Evolutionary conservation across 1,284 basidiomycete genomes (phyloP).

Genomic region (Stygiomarasmius scandens): DNA sequence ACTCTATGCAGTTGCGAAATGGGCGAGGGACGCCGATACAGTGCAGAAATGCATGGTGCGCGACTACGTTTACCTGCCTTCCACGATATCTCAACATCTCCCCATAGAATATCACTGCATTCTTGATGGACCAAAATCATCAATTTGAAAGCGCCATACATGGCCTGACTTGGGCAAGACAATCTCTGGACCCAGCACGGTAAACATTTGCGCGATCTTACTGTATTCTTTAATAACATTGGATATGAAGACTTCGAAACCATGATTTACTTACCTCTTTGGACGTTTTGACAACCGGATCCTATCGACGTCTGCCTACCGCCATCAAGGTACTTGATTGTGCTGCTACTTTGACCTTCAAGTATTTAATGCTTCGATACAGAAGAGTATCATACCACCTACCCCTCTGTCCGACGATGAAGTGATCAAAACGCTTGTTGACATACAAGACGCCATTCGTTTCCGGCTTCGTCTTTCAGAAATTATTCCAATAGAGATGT

Average conservation of each 20-base stretch:
- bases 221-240: constrained; percentile 7
- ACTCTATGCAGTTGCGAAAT: constrained; percentile 82
- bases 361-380: constrained; percentile 19
- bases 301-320: constrained; percentile 78
- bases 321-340: constrained; percentile 65
- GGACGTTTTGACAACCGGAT: constrained; percentile 82
- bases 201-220: constrained; percentile 25
- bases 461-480: constrained; percentile 77
- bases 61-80: constrained; percentile 8
- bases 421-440: constrained; percentile 63
- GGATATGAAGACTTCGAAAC: constrained; percentile 70
- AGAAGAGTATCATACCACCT: constrained; percentile 72
- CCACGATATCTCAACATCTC: constrained; percentile 9
- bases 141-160: constrained; percentile 78
- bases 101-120: constrained; percentile 81
- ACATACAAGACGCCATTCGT: constrained; percentile 78
- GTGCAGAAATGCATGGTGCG: constrained; percentile 84
- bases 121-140: constrained; percentile 81
- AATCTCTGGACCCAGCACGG: constrained; percentile 71
- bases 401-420: constrained; percentile 69
- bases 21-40: constrained; percentile 78
- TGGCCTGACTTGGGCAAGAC: constrained; percentile 66
- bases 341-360: constrained; percentile 19
- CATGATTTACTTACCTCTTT: constrained; percentile 89
- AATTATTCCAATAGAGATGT: constrained; percentile 77